phyloP scores from a whole-genome alignment of 2,329 filamentous ascomycete species.

The Aurifilum marmelostoma region DNA sequence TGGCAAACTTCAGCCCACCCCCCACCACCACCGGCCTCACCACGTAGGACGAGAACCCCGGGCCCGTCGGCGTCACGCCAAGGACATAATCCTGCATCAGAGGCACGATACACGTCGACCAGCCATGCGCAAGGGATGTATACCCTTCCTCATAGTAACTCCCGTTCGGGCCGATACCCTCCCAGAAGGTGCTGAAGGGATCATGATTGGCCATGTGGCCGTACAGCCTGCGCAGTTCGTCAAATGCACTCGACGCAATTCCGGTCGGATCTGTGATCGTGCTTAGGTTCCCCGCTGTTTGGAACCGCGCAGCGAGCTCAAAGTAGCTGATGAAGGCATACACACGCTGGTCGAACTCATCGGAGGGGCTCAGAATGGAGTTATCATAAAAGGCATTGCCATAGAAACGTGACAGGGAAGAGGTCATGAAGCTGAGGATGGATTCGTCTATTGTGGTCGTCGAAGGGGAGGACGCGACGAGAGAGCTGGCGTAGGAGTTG shows the following conservation, averaged over 20 bases:
- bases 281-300: conserved; percentile 24
- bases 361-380: conserved; percentile 38
- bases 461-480: neutral
- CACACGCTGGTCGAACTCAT: conserved; percentile 48
- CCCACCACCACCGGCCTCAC: conserved; percentile 43
- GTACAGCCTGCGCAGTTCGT: conserved; percentile 51
- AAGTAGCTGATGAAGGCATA: conserved; percentile 59
- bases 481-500: conserved; percentile 30
- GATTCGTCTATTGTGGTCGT: conserved; percentile 34
- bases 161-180: conserved; percentile 51
- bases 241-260: conserved; percentile 38
- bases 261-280: neutral
- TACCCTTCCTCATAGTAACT: conserved; percentile 48
- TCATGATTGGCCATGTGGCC: conserved; percentile 54
- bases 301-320: conserved; percentile 54
- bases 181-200: conserved; percentile 53
- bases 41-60: conserved; percentile 48
- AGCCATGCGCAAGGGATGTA: conserved; percentile 55
- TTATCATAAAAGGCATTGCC: conserved; percentile 58
- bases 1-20: conserved; percentile 46
- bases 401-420: conserved; percentile 43
- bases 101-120: conserved; percentile 55
- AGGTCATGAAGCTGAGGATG: conserved; percentile 46
- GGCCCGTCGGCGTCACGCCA: conserved; percentile 48
- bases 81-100: conserved; percentile 50